Percentiles rank a stretch among this genome's conserved stretches.
These are phyloP conservation scores for Melanopsichium pennsylvanicum DNA, from an alignment of 1,284 basidiomycete genomes.

Conservation along the genomic window DNA sequence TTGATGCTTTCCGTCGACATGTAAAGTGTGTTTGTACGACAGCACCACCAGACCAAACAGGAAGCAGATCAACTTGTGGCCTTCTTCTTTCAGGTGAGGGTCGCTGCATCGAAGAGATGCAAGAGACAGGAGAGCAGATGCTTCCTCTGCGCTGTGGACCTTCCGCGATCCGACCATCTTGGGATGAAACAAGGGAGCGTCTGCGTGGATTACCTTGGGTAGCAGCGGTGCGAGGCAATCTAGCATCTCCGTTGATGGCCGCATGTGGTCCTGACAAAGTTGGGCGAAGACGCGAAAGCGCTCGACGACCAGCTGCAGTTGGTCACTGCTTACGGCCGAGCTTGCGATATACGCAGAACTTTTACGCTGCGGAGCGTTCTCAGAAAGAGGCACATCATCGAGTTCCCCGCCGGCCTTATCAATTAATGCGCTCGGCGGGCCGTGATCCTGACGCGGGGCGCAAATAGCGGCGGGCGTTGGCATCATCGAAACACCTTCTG, in stretches of 20 bases:
- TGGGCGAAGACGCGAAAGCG: conserved; percentile 31
- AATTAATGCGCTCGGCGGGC: not conserved
- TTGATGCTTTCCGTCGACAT: conserved; percentile 15
- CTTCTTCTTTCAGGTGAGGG: conserved; percentile 16
- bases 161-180: conserved; percentile 29
- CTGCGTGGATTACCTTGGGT: conserved; percentile 10
- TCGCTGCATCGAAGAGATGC: conserved; percentile 18
- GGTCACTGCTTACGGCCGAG: conserved; percentile 26
- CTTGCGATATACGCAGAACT: conserved; percentile 11
- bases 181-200: conserved; percentile 27
- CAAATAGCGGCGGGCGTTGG: not conserved
- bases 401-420: conserved; percentile 11
- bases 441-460: not conserved
- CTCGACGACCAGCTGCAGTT: conserved; percentile 25
- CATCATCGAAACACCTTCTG: not conserved
- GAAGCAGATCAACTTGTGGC: conserved; percentile 21
- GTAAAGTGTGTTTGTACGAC: conserved; percentile 27
- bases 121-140: conserved; percentile 19
- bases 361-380: conserved; percentile 10
- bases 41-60: conserved; percentile 33
- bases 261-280: conserved; percentile 29
- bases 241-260: conserved; percentile 25
- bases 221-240: conserved; percentile 12
- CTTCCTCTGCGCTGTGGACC: conserved; percentile 28
- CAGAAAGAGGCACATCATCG: conserved; percentile 6